Conservation (phyloP, 805 yeast genomes). For the Monosporozyma solicola region DNA sequence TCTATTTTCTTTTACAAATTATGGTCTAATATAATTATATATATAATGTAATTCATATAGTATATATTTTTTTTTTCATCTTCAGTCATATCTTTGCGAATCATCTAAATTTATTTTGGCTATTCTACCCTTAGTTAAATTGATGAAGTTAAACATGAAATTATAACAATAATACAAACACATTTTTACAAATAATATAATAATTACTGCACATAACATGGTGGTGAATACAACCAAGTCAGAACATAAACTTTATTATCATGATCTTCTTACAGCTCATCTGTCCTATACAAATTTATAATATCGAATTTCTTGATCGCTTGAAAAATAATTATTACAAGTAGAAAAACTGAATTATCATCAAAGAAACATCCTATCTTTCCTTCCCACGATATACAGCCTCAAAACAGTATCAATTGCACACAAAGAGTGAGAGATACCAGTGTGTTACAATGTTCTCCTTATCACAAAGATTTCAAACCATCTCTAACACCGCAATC, state of each 20-base stretch:
- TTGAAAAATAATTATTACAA: not conserved
- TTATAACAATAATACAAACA: too few relatives aligned
- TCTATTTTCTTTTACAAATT: not conserved
- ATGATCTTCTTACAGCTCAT: not conserved
- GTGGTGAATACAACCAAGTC: not conserved
- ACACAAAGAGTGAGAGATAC: not conserved
- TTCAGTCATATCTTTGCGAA: not conserved
- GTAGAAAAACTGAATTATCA: not conserved
- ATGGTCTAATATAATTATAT: not conserved
- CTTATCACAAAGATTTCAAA: conserved; percentile 38
- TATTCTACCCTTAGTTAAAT: too few relatives aligned
- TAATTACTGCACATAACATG: too few relatives aligned
- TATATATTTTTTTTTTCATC: not conserved
- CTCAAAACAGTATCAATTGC: not conserved
- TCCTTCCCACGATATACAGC: not conserved
- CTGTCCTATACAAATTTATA: too few relatives aligned
- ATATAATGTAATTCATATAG: not conserved
- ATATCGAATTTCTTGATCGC: not conserved
- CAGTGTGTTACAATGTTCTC: conserved; percentile 32
- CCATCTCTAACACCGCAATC: conserved; percentile 44
- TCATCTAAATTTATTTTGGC: not conserved
- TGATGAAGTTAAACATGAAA: too few relatives aligned
- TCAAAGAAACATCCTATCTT: not conserved
- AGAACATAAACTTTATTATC: too few relatives aligned
- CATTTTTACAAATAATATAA: too few relatives aligned